A percentile compares a stretch with the other conserved stretches of the same genome.
Evolutionary conservation across 1,284 basidiomycete species (phyloP).

Genomic region (Rhizoctonia solani): DNA sequence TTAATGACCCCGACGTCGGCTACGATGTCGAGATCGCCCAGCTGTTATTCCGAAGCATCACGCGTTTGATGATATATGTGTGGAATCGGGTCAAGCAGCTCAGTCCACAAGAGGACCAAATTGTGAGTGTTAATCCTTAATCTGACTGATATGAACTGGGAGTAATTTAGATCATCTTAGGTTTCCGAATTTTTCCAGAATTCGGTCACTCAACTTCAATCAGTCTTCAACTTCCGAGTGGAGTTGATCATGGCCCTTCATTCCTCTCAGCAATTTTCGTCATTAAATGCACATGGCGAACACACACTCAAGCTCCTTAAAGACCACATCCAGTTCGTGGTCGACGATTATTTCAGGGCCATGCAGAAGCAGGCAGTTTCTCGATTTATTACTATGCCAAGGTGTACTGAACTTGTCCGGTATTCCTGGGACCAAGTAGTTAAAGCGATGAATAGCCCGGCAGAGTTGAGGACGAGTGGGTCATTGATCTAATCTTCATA

Average conservation of each 20-base stretch:
- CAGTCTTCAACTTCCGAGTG: constrained; percentile 57
- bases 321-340: constrained; percentile 61
- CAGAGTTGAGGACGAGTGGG: constrained; percentile 62
- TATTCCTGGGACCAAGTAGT: constrained; percentile 79
- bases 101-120: constrained; percentile 53
- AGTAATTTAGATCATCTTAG: background rate
- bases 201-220: constrained; percentile 59
- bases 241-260: constrained; percentile 48
- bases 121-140: constrained; percentile 52
- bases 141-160: background rate
- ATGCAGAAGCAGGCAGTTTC: constrained; percentile 64
- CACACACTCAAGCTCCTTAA: constrained; percentile 59
- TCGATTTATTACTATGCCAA: constrained; percentile 66
- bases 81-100: constrained; percentile 60
- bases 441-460: constrained; percentile 60
- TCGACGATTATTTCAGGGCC: constrained; percentile 77
- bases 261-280: constrained; percentile 34
- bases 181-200: constrained; percentile 64
- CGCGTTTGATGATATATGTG: constrained; percentile 67
- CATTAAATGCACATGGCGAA: constrained; percentile 43
- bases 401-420: constrained; percentile 65
- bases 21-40: constrained; percentile 66
- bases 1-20: constrained; percentile 48
- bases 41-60: constrained; percentile 68
- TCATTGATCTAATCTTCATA: background rate